Conservation (phyloP, 331 rosid species). For the Pyracantha coccinea region DNA sequence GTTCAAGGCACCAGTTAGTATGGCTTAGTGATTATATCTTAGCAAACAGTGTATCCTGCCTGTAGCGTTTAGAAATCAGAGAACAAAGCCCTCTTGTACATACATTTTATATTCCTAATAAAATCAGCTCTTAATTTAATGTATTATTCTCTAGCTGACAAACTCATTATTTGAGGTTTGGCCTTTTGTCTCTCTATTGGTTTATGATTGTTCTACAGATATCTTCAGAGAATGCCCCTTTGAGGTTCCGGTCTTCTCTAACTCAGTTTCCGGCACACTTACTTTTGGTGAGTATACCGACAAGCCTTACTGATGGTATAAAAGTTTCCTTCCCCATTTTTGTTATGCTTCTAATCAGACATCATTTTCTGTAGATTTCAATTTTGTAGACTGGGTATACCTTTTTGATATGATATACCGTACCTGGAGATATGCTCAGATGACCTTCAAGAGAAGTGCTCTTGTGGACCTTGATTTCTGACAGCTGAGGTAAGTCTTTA, state of each 20-base stretch:
- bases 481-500: constrained; percentile 15
- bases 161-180: constrained; percentile 4
- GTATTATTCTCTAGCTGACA: constrained; percentile 3
- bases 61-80: constrained; percentile 67
- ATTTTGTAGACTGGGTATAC: not conserved
- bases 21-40: constrained; percentile 62
- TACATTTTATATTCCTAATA: constrained; percentile 75
- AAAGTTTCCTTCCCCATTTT: constrained; percentile 11
- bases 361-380: not conserved
- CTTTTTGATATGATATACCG: not conserved
- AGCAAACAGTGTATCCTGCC: constrained; percentile 70
- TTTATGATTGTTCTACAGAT: constrained; percentile 21
- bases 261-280: constrained; percentile 2
- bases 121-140: constrained; percentile 48
- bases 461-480: not conserved
- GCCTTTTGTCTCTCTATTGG: constrained; percentile 4
- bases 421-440: not conserved
- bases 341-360: not conserved
- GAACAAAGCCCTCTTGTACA: constrained; percentile 74
- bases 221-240: not conserved
- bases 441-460: not conserved
- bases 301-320: constrained; percentile 9
- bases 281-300: not conserved
- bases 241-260: constrained; percentile 1
- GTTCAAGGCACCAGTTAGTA: constrained; percentile 73